phyloP scores from a whole-genome alignment of 2,329 filamentous ascomycete species.

The Microdochium bolleyi region DNA sequence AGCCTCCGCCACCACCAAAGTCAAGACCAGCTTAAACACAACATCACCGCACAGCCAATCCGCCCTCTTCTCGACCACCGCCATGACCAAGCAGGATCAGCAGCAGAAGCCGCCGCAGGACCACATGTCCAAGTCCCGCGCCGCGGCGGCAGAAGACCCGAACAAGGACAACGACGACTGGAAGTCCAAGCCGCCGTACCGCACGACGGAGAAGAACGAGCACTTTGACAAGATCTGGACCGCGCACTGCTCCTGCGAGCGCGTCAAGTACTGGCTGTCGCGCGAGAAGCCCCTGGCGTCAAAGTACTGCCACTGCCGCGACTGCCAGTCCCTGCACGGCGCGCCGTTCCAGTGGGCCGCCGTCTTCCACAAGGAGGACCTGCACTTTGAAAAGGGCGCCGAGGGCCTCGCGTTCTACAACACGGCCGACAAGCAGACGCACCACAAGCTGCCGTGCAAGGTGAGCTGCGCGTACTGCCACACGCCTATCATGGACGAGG shows the following conservation, averaged over 20 bases:
- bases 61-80: neutral
- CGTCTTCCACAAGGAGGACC: conserved; percentile 74
- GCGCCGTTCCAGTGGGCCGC: conserved; percentile 87
- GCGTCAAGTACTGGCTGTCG: conserved; percentile 61
- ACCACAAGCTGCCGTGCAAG: conserved; percentile 71
- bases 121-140: neutral
- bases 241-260: conserved; percentile 65
- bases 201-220: conserved; percentile 10
- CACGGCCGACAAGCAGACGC: conserved; percentile 45
- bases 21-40: neutral
- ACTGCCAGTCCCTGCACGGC: conserved; percentile 73
- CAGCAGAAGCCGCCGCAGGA: neutral
- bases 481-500: conserved; percentile 81
- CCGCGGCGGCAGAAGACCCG: neutral
- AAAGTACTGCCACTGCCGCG: conserved; percentile 79
- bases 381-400: conserved; percentile 59
- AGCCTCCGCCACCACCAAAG: neutral
- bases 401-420: conserved; percentile 66
- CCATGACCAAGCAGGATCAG: neutral
- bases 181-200: conserved; percentile 23
- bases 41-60: neutral
- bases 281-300: conserved; percentile 62
- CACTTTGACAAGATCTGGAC: conserved; percentile 17
- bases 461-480: conserved; percentile 70
- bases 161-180: conserved; percentile 25